Conservation (phyloP, 495 filamentous ascomycete species). For the Niebla homalea region DNA sequence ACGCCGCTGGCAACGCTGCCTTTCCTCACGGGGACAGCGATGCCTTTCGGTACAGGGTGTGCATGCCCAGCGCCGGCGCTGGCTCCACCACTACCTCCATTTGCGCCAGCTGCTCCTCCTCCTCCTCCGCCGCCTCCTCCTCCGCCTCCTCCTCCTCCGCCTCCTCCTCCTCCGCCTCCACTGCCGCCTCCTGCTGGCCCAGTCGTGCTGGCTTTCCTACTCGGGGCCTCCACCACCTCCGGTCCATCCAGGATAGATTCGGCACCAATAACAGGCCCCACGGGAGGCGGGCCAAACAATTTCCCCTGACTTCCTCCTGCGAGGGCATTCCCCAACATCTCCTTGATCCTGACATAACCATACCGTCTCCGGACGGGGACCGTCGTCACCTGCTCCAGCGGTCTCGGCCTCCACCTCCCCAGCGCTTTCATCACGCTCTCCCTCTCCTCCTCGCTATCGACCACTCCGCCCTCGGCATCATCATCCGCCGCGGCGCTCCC, state of each 20-base stretch:
- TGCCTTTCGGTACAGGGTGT: conserved; percentile 1
- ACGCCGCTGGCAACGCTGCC: conserved; percentile 6
- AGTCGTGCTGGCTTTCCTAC: conserved; percentile 7
- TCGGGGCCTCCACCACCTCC: neutral
- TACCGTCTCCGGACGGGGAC: conserved; percentile 61
- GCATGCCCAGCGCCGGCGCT: conserved; percentile 1
- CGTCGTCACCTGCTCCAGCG: conserved; percentile 52
- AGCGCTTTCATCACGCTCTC: conserved; percentile 78
- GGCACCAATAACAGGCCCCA: neutral
- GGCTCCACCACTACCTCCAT: too few species aligned
- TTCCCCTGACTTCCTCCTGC: conserved; percentile 26
- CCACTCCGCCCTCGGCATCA: conserved; percentile 48
- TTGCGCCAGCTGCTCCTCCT: neutral
- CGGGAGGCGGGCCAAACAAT: conserved; percentile 22
- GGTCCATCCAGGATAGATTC: neutral
- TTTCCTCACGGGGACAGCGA: conserved; percentile 7
- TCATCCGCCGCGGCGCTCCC: conserved; percentile 53
- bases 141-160: too few species aligned
- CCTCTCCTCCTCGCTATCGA: conserved; percentile 90
- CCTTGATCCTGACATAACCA: conserved; percentile 71
- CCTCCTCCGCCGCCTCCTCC: neutral
- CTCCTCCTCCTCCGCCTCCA: neutral
- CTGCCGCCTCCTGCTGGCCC: conserved; percentile 3
- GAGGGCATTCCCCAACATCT: conserved; percentile 70
- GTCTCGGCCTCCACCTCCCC: conserved; percentile 57